Evolutionary conservation across 345 rosid genomes (phyloP).

Genomic region (Eucalyptus marginata): DNA sequence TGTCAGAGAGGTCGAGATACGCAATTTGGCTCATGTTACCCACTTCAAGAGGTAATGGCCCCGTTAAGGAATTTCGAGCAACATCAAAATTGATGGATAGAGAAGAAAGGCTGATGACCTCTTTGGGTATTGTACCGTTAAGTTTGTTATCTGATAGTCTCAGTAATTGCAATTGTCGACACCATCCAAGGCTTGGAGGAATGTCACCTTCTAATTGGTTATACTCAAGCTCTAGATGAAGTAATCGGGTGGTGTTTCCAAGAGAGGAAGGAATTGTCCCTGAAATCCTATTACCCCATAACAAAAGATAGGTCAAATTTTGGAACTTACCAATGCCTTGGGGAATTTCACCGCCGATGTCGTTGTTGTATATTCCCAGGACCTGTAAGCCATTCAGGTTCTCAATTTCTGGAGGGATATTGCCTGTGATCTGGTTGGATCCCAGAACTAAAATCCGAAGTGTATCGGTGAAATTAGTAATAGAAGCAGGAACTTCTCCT

Average conservation of each 20-base stretch:
- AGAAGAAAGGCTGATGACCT: neutral
- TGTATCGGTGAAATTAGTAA: neutral
- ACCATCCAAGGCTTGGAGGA: neutral
- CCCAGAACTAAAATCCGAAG: rapidly evolving
- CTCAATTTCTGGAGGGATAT: neutral
- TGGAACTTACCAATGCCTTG: neutral
- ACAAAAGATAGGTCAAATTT: neutral
- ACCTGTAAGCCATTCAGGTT: rapidly evolving
- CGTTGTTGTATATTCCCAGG: rapidly evolving
- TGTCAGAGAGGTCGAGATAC: rapidly evolving
- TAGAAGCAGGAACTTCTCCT: neutral
- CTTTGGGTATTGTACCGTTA: neutral
- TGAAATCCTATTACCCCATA: neutral
- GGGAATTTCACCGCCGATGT: neutral
- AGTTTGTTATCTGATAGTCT: rapidly evolving
- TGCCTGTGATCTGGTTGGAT: neutral
- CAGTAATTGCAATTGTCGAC: rapidly evolving
- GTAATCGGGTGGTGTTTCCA: neutral
- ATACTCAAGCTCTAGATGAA: rapidly evolving
- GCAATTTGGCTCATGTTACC: neutral
- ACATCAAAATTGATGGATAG: too few species aligned
- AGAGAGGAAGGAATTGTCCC: neutral
- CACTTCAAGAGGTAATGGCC: neutral
- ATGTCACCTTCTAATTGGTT: neutral
- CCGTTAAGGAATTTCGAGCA: rapidly evolving